phyloP scores from a whole-genome alignment of 2,329 filamentous ascomycete species.

The Pseudodiploospora longispora region DNA sequence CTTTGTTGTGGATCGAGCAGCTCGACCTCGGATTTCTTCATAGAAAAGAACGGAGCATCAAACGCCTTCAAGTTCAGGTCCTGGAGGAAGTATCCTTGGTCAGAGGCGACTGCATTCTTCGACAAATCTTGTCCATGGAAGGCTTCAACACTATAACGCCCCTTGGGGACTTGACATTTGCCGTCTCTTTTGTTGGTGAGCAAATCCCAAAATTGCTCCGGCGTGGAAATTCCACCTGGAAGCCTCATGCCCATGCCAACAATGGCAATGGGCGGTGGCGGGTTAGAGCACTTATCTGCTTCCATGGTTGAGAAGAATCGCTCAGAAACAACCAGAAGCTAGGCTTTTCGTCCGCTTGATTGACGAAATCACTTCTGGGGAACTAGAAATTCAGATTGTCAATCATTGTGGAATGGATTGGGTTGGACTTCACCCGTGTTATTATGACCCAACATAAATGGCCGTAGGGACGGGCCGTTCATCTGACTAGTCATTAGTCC shows the following conservation, averaged over 20 bases:
- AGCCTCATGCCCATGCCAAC: slow-evolving; percentile 24
- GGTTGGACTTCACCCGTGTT: too few species aligned
- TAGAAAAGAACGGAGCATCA: slow-evolving; percentile 24
- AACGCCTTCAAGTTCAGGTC: slow-evolving; percentile 16
- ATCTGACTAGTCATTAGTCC: too few species aligned
- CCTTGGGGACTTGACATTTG: slow-evolving; percentile 16
- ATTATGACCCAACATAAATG: too few species aligned
- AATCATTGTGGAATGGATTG: too few species aligned
- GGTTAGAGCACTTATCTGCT: not conserved
- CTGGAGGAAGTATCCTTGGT: slow-evolving; percentile 20
- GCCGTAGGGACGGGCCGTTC: too few species aligned
- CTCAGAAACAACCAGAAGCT: too few species aligned
- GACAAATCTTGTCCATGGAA: slow-evolving; percentile 11
- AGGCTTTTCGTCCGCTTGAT: too few species aligned
- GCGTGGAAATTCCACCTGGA: slow-evolving; percentile 19
- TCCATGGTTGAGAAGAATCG: too few species aligned
- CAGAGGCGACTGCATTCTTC: slow-evolving; percentile 6
- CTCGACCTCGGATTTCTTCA: slow-evolving; percentile 18
- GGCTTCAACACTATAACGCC: slow-evolving; percentile 18
- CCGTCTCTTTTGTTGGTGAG: slow-evolving; percentile 19
- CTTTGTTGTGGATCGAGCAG: slow-evolving; percentile 23
- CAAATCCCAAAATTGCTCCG: slow-evolving; percentile 22
- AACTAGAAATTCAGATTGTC: too few species aligned
- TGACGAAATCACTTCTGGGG: too few species aligned
- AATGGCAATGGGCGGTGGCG: slow-evolving; percentile 21